phyloP scores from a whole-genome alignment of 1,139 yeast genomes.

The Meyerozyma smithsonii region DNA sequence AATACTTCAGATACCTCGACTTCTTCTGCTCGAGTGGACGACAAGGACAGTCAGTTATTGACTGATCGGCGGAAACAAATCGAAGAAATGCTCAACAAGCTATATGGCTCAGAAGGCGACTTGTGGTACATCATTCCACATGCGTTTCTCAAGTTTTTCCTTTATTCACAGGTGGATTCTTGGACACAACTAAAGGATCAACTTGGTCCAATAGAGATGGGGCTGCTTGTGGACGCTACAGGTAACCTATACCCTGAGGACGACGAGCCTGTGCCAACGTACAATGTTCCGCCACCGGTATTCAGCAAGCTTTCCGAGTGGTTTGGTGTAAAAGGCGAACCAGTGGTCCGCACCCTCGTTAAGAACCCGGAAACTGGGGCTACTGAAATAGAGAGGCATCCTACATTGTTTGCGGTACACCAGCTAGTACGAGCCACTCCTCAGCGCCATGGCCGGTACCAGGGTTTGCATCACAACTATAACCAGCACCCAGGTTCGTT shows the following conservation, averaged over 20 bases:
- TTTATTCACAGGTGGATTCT: conserved; percentile 20
- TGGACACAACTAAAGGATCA: conserved; percentile 21
- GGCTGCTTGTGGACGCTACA: conserved; percentile 23
- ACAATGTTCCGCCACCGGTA: conserved; percentile 32
- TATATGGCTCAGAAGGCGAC: conserved; percentile 25
- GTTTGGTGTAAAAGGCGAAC: conserved; percentile 49
- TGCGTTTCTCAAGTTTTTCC: conserved; percentile 23
- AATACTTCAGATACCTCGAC: background rate
- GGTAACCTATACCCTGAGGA: conserved; percentile 31
- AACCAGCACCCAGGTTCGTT: conserved; percentile 12
- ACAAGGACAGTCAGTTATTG: background rate
- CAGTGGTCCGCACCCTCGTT: conserved; percentile 45
- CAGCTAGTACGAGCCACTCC: conserved; percentile 30
- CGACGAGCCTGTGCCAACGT: conserved; percentile 25
- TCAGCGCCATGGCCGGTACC: conserved; percentile 7
- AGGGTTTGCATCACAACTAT: conserved; percentile 7
- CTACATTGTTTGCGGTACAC: conserved; percentile 50
- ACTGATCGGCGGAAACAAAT: conserved; percentile 20
- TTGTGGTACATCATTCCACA: conserved; percentile 34
- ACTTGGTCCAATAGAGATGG: conserved; percentile 33
- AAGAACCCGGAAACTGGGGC: conserved; percentile 31
- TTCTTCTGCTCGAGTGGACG: background rate
- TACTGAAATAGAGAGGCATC: conserved; percentile 47
- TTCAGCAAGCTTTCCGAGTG: conserved; percentile 44
- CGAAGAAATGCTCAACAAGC: conserved; percentile 14